Evolutionary conservation across 768 basidiomycete genomes (phyloP).

Genomic region (Panaeolus cyanescens): DNA sequence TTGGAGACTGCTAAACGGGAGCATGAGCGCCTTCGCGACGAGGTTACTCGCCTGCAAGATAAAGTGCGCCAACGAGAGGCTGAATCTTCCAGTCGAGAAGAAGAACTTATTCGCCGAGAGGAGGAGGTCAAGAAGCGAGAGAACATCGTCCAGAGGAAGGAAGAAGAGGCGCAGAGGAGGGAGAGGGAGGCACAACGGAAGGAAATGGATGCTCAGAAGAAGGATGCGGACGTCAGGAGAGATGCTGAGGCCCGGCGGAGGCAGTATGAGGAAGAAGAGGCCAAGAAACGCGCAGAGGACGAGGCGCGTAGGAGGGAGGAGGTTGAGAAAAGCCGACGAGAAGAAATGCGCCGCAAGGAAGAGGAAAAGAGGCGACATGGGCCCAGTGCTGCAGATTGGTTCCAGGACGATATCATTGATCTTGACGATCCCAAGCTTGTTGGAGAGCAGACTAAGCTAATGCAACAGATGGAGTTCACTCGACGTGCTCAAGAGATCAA

Average conservation of each 20-base stretch:
- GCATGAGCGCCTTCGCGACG: background rate
- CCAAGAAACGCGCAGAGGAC: conserved; percentile 12
- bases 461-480: conserved; percentile 42
- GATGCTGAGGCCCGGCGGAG: conserved; percentile 22
- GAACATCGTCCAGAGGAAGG: conserved; percentile 8
- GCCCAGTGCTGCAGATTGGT: conserved; percentile 20
- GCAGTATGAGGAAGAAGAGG: conserved; percentile 25
- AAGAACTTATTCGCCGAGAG: conserved; percentile 4
- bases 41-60: background rate
- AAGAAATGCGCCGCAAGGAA: conserved; percentile 21
- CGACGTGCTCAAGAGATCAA: conserved; percentile 46
- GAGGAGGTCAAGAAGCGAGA: conserved; percentile 19
- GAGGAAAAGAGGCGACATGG: conserved; percentile 23
- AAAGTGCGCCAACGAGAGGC: conserved; percentile 2
- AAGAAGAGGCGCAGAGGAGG: conserved; percentile 21
- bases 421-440: conserved; percentile 18
- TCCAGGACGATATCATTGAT: conserved; percentile 23
- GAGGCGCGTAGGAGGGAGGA: conserved; percentile 28
- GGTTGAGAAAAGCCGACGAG: conserved; percentile 25
- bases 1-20: background rate
- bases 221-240: conserved; percentile 25
- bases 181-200: conserved; percentile 27
- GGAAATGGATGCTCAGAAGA: conserved; percentile 25
- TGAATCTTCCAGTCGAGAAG: background rate
- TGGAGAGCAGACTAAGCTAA: conserved; percentile 26